Evolutionary conservation across 2,329 filamentous ascomycete genomes (phyloP).

Genomic region (Phaeosphaeriaceae sp.): DNA sequence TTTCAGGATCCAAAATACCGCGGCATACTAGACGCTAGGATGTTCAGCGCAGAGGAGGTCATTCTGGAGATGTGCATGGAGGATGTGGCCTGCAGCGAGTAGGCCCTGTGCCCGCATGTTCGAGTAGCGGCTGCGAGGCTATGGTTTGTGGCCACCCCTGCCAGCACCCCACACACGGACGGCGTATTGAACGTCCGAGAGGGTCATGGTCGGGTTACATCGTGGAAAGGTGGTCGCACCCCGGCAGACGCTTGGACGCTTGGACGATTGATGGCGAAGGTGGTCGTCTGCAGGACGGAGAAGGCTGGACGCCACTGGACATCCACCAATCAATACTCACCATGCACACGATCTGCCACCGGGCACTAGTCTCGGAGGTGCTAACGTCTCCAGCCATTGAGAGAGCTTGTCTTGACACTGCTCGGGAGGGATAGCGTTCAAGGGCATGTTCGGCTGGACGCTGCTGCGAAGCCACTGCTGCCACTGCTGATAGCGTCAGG

Average conservation of each 20-base stretch:
- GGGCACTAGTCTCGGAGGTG: slow-evolving; percentile 44
- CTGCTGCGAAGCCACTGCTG: slow-evolving; percentile 32
- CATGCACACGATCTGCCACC: slow-evolving; percentile 38
- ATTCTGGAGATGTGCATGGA: slow-evolving; percentile 40
- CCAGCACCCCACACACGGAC: slow-evolving; percentile 43
- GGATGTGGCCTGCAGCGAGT: slow-evolving; percentile 39
- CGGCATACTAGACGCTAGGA: slow-evolving; percentile 43
- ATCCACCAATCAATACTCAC: slow-evolving; percentile 34
- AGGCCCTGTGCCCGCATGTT: slow-evolving; percentile 44
- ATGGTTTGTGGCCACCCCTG: slow-evolving; percentile 44
- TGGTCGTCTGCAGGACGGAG: slow-evolving; percentile 43
- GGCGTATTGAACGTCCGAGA: slow-evolving; percentile 41
- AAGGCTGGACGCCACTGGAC: slow-evolving; percentile 39
- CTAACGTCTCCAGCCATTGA: slow-evolving; percentile 37
- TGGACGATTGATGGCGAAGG: slow-evolving; percentile 35
- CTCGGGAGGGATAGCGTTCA: slow-evolving; percentile 23
- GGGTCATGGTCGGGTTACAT: slow-evolving; percentile 47
- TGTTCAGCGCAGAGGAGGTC: slow-evolving; percentile 39
- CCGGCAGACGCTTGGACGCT: slow-evolving; percentile 30
- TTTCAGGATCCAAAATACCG: slow-evolving; percentile 39
- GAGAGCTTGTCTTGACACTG: slow-evolving; percentile 23
- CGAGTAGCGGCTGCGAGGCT: slow-evolving; percentile 41
- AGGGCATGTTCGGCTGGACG: slow-evolving; percentile 33
- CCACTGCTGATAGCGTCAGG: slow-evolving; percentile 37
- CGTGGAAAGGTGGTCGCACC: slow-evolving; percentile 33